Evolutionary conservation across 1,284 basidiomycete species (phyloP).

Genomic region (Coriolopsis trogii): DNA sequence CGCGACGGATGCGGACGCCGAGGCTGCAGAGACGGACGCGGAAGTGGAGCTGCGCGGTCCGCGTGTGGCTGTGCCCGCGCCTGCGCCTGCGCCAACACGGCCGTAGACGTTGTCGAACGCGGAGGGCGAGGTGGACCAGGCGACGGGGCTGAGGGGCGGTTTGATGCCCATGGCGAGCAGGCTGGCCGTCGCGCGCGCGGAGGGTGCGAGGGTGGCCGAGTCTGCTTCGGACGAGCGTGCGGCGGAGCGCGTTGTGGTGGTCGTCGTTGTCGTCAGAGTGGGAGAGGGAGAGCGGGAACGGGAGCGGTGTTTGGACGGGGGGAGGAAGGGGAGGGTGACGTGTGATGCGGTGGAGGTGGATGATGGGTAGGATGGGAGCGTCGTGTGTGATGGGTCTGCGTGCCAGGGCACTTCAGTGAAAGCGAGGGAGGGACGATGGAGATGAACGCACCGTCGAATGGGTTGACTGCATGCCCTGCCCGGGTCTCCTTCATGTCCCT

Average conservation of each 20-base stretch:
- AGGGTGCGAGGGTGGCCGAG: neutral
- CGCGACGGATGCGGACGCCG: neutral
- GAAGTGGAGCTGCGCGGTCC: neutral
- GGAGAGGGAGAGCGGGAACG: neutral
- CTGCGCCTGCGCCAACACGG: neutral
- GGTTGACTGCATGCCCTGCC: neutral
- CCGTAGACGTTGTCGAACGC: conserved; percentile 1
- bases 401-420: neutral
- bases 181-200: neutral
- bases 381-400: neutral
- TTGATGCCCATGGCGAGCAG: too few species aligned
- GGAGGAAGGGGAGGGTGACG: neutral
- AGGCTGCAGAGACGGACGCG: neutral
- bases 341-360: neutral
- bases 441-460: neutral
- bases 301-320: neutral
- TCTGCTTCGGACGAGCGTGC: neutral
- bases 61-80: neutral
- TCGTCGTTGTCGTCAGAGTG: too few species aligned
- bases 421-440: neutral
- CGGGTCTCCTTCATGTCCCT: neutral
- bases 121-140: neutral
- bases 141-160: neutral
- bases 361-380: neutral
- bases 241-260: too few species aligned